Evolutionary conservation across 108 stramenopile genomes (phyloP).

Genomic region (Conticribra guillardii): DNA sequence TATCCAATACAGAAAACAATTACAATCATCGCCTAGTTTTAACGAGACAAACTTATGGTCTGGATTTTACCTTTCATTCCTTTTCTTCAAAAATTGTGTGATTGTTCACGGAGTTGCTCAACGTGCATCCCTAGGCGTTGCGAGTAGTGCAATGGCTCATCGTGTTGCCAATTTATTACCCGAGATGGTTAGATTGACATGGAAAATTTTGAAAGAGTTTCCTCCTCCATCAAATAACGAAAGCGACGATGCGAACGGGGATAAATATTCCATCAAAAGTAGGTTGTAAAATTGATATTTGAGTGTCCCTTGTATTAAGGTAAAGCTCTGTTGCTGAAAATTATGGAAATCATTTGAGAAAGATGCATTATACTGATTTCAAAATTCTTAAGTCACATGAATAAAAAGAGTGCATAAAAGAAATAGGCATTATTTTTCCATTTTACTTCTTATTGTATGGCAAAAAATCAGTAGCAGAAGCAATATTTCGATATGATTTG

Average conservation of each 20-base stretch:
- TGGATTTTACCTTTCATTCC: constrained; percentile 83
- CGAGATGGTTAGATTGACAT: constrained; percentile 58
- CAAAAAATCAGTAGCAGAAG: too few species aligned
- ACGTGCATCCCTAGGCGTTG: constrained; percentile 80
- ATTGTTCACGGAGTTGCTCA: constrained; percentile 96
- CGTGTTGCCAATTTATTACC: constrained; percentile 75
- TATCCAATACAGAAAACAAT: background rate
- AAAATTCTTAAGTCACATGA: too few species aligned
- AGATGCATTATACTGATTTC: too few species aligned
- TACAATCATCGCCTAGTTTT: background rate
- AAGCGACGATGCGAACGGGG: background rate
- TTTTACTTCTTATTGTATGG: too few species aligned
- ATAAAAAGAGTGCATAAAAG: too few species aligned
- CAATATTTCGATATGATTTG: too few species aligned
- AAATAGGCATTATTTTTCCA: too few species aligned
- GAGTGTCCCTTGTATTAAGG: too few species aligned
- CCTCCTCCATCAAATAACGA: constrained; percentile 34
- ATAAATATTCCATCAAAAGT: background rate
- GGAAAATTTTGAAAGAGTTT: constrained; percentile 51
- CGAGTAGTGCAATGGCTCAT: constrained; percentile 79
- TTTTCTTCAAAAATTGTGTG: constrained; percentile 93
- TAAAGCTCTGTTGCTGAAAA: too few species aligned
- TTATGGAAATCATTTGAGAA: too few species aligned
- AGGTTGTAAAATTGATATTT: background rate
- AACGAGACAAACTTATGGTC: constrained; percentile 58